Evolutionary conservation across 768 basidiomycete species (phyloP).

Genomic region (Udeniomyces megalosporus): DNA sequence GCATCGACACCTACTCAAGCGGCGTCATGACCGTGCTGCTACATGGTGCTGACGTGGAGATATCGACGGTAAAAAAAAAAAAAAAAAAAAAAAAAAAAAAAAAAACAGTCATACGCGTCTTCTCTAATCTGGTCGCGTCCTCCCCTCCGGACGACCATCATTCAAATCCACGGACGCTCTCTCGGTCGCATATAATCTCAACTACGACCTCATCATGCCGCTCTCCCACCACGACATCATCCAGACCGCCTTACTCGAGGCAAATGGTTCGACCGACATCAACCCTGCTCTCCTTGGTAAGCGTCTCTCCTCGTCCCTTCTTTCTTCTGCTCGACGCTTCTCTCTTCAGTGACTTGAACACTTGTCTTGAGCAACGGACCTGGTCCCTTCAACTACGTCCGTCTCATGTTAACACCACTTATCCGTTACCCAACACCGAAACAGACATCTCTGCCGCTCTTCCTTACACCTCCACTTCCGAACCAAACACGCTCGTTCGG

Average conservation of each 20-base stretch:
- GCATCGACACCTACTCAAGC: too few species aligned
- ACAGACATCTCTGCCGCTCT: neutral
- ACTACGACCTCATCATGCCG: neutral
- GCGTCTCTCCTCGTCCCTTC: neutral
- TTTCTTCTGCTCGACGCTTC: neutral
- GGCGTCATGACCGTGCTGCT: too few species aligned
- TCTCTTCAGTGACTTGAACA: neutral
- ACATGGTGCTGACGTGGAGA: too few species aligned
- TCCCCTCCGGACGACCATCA: neutral
- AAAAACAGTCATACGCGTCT: too few species aligned
- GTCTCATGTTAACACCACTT: too few species aligned
- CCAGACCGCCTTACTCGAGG: neutral
- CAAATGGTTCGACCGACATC: neutral
- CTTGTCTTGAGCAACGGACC: neutral
- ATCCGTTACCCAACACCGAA: too few species aligned
- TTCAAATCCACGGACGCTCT: neutral
- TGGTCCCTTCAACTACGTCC: neutral
- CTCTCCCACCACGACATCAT: neutral
- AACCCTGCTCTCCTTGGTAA: neutral
- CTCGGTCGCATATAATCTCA: neutral
- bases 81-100: too few species aligned
- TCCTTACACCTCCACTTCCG: neutral
- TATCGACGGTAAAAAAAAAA: too few species aligned
- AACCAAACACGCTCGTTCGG: conserved; percentile 18
- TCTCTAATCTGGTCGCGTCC: too few species aligned